phyloP scores from a whole-genome alignment of 2,329 filamentous ascomycete genomes.

The Cytospora chrysosperma region DNA sequence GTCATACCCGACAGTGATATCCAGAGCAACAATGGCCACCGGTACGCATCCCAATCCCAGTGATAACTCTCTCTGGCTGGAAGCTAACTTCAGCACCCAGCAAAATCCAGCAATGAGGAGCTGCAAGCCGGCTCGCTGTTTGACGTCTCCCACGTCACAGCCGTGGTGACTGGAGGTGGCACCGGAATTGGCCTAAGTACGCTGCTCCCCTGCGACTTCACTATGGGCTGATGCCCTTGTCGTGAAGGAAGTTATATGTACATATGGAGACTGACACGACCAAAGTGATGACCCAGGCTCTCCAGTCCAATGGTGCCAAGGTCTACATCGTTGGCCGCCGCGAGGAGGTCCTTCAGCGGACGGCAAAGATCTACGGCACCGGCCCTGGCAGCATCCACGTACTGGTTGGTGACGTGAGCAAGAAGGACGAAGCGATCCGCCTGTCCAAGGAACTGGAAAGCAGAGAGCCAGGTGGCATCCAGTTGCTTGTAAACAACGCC shows the following conservation, averaged over 20 bases:
- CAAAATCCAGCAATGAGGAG: conserved; percentile 10
- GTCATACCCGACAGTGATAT: neutral
- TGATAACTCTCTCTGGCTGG: too few species aligned
- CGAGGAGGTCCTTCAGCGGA: conserved; percentile 9
- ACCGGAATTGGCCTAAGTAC: conserved; percentile 20
- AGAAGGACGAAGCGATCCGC: conserved; percentile 46
- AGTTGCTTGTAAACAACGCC: conserved; percentile 52
- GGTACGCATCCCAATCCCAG: neutral
- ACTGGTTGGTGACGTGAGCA: conserved; percentile 26
- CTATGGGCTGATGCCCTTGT: neutral
- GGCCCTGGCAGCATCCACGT: conserved; percentile 7
- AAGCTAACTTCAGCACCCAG: neutral
- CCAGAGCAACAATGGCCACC: conserved; percentile 17
- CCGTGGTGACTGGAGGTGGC: conserved; percentile 18
- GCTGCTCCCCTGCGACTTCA: neutral
- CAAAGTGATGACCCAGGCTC: conserved; percentile 18
- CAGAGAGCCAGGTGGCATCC: conserved; percentile 51
- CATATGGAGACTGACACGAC: neutral
- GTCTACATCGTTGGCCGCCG: conserved; percentile 18
- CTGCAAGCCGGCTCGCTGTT: conserved; percentile 16
- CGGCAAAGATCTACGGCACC: conserved; percentile 11
- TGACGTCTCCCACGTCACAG: conserved; percentile 21
- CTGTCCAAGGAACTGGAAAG: conserved; percentile 51
- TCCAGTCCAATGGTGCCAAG: conserved; percentile 20
- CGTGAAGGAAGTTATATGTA: too few species aligned